phyloP scores from a whole-genome alignment of 2,329 filamentous ascomycete species.

The Fusarium luffae region DNA sequence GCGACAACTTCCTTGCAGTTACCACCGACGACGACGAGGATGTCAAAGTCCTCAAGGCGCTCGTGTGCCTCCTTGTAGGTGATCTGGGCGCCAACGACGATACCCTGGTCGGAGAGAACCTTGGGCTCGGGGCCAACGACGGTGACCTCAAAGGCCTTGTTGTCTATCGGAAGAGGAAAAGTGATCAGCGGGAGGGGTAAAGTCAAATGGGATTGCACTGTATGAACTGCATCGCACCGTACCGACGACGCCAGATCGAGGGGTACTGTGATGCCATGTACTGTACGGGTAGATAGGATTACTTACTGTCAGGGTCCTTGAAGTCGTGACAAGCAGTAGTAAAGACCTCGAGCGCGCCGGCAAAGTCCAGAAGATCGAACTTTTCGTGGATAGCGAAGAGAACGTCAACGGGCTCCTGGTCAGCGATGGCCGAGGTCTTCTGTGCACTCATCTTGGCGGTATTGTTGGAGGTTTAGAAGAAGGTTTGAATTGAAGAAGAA shows the following conservation, averaged over 20 bases:
- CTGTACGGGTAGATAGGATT: background rate
- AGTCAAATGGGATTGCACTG: conserved; percentile 9
- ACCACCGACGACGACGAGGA: conserved; percentile 82
- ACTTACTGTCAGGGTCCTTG: conserved; percentile 62
- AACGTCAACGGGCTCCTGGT: conserved; percentile 67
- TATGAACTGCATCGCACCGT: background rate
- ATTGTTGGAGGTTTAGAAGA: conserved; percentile 39
- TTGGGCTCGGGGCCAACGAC: conserved; percentile 64
- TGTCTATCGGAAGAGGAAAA: conserved; percentile 51
- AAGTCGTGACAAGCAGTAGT: conserved; percentile 63
- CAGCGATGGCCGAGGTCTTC: conserved; percentile 68
- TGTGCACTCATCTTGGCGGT: conserved; percentile 65
- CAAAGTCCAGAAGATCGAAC: conserved; percentile 69
- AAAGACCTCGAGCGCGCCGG: conserved; percentile 65
- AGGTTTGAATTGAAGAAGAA: conserved; percentile 38
- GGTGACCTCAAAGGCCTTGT: conserved; percentile 69
- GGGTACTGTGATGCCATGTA: conserved; percentile 3
- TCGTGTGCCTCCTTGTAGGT: conserved; percentile 82
- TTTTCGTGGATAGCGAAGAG: conserved; percentile 70
- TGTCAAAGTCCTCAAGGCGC: conserved; percentile 78
- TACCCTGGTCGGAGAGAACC: conserved; percentile 70
- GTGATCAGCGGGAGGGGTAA: conserved; percentile 44
- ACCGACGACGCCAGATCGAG: conserved; percentile 2
- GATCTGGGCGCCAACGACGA: conserved; percentile 78
- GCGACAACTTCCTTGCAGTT: conserved; percentile 72